Conservation (phyloP, 225 moss, liverwort and hornwort genomes). For the Thuidium tamariscinum region DNA sequence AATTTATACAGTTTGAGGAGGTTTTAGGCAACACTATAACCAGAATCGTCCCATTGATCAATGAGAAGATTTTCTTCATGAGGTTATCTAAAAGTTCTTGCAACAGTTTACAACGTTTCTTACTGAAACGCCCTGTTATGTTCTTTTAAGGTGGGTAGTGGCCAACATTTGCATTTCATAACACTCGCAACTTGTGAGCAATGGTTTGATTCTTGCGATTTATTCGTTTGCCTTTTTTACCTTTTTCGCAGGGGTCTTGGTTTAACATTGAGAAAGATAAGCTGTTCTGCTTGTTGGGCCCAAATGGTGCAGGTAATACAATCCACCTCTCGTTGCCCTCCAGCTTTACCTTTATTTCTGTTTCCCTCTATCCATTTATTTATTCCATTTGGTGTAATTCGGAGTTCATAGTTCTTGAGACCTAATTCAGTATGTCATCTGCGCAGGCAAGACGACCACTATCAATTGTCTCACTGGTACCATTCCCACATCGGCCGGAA, state of each 20-base stretch:
- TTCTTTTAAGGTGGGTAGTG: neutral
- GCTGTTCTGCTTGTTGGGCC: slow-evolving; percentile 87
- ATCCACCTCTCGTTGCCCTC: neutral
- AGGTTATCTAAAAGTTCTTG: neutral
- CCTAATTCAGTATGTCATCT: neutral
- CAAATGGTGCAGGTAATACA: slow-evolving; percentile 71
- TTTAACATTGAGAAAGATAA: slow-evolving; percentile 97
- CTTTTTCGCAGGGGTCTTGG: slow-evolving; percentile 61
- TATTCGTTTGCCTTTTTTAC: neutral
- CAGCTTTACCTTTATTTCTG: neutral
- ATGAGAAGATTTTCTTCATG: neutral
- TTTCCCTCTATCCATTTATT: neutral
- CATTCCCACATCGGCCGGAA: slow-evolving; percentile 80
- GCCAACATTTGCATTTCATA: neutral
- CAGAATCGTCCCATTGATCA: neutral
- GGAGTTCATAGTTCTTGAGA: neutral
- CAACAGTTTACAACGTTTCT: neutral
- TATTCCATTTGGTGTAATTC: neutral
- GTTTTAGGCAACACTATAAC: neutral
- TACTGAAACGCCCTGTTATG: neutral
- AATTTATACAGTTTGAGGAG: neutral
- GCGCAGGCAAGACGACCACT: slow-evolving; percentile 85
- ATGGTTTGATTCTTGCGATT: neutral
- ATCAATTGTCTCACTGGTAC: slow-evolving; percentile 92
- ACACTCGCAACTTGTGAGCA: neutral